These are phyloP conservation scores for Lasiosphaeriaceae sp. DNA, from an alignment of 495 filamentous ascomycete species.

Conservation along the genomic window DNA sequence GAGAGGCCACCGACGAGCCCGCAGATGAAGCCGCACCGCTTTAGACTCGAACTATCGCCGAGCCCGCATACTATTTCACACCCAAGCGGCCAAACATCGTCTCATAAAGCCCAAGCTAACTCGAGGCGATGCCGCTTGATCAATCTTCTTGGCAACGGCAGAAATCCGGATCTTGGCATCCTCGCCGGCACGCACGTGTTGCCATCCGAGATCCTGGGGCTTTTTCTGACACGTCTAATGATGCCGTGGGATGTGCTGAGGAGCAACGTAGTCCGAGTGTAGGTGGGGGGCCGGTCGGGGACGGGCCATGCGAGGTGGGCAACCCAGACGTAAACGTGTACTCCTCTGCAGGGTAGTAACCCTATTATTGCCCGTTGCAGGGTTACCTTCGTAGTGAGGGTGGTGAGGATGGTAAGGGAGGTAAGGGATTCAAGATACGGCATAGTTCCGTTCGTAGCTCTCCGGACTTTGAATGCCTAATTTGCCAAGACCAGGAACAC, in stretches of 20 bases:
- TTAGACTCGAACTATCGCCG: conserved; percentile 36
- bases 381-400: conserved; percentile 75
- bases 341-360: conserved; percentile 77
- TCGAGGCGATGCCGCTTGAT: conserved; percentile 56
- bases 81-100: conserved; percentile 37
- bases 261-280: not conserved
- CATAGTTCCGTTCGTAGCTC: conserved; percentile 94
- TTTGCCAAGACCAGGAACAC: conserved; percentile 93
- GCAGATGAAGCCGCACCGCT: conserved; percentile 36
- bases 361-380: conserved; percentile 84
- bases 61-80: conserved; percentile 29
- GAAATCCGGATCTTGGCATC: conserved; percentile 42
- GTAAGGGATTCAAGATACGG: conserved; percentile 85
- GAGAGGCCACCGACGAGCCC: conserved; percentile 42
- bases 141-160: conserved; percentile 46
- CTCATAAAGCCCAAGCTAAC: conserved; percentile 37
- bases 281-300: conserved; percentile 2
- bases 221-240: conserved; percentile 4
- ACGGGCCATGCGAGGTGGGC: conserved; percentile 8
- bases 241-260: conserved; percentile 1
- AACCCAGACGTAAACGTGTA: conserved; percentile 99
- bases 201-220: conserved; percentile 19
- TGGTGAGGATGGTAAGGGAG: conserved; percentile 45
- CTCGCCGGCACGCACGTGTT: conserved; percentile 38
- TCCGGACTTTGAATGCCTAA: conserved; percentile 95